Evolutionary conservation across 306 rosid genomes (phyloP).

Genomic region (Rosa multiflora): DNA sequence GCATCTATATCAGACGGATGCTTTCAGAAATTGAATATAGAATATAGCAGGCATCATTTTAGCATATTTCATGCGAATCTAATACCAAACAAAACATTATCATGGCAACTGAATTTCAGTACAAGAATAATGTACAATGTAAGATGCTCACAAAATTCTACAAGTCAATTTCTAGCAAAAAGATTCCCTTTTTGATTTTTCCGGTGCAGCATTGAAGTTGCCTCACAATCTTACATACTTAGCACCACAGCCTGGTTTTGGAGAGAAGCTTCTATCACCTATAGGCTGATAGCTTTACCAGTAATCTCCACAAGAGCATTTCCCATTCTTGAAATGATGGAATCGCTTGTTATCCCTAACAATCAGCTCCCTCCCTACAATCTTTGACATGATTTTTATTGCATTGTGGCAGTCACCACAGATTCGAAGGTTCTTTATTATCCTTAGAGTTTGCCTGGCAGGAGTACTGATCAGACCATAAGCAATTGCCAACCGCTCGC

Average conservation of each 20-base stretch:
- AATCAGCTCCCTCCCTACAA: conserved; percentile 91
- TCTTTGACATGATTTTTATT: conserved; percentile 80
- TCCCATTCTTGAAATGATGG: conserved; percentile 88
- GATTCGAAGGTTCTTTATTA: conserved; percentile 88
- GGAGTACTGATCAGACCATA: conserved; percentile 97
- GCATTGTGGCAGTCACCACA: conserved; percentile 98
- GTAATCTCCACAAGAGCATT: conserved; percentile 90
- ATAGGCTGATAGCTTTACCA: conserved; percentile 48
- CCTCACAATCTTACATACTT: not conserved
- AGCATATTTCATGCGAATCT: not conserved
- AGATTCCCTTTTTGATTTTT: conserved; percentile 4
- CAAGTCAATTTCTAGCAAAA: conserved; percentile 4
- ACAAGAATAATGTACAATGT: conserved; percentile 16
- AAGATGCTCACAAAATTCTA: conserved; percentile 4
- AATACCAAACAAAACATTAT: not conserved
- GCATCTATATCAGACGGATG: not conserved
- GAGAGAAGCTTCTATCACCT: conserved; percentile 20
- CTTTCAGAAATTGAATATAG: conserved; percentile 5
- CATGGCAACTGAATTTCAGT: conserved; percentile 1
- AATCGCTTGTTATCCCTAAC: conserved; percentile 94
- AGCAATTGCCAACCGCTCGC: conserved; percentile 90
- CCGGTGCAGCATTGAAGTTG: conserved; percentile 15
- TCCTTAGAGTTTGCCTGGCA: conserved; percentile 88
- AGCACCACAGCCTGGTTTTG: conserved; percentile 2
- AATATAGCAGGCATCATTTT: not conserved